phyloP scores from a whole-genome alignment of 495 filamentous ascomycete genomes.

The Xylaria sp. region DNA sequence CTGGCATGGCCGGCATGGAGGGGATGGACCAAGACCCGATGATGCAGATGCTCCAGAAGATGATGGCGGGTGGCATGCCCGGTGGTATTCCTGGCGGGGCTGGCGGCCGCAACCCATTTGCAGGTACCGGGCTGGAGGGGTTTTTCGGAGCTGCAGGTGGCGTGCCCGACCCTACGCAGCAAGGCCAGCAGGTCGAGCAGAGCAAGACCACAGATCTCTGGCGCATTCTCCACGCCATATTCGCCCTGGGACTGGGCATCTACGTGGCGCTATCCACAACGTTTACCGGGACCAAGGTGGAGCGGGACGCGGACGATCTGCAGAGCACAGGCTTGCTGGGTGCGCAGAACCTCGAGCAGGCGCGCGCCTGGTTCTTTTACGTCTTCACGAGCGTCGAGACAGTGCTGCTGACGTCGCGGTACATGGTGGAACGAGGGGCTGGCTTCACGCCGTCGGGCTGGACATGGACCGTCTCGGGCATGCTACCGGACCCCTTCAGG shows the following conservation, averaged over 20 bases:
- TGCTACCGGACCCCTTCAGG: slow-evolving; percentile 64
- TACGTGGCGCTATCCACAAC: slow-evolving; percentile 72
- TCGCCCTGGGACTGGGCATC: slow-evolving; percentile 72
- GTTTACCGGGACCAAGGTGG: slow-evolving; percentile 64
- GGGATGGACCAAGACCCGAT: slow-evolving; percentile 43
- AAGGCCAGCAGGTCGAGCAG: slow-evolving; percentile 36
- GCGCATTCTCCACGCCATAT: slow-evolving; percentile 77
- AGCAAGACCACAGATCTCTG: slow-evolving; percentile 65
- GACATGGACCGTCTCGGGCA: slow-evolving; percentile 64
- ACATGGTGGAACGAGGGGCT: slow-evolving; percentile 58
- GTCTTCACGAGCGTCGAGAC: slow-evolving; percentile 81
- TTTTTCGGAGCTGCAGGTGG: slow-evolving; percentile 37
- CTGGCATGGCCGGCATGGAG: slow-evolving; percentile 33
- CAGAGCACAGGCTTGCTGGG: slow-evolving; percentile 24
- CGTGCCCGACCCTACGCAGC: slow-evolving; percentile 53
- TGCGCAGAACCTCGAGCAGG: slow-evolving; percentile 32
- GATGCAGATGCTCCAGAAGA: slow-evolving; percentile 49
- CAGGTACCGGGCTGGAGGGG: slow-evolving; percentile 38
- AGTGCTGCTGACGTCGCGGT: slow-evolving; percentile 70
- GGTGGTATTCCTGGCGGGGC: slow-evolving; percentile 40
- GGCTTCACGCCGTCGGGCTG: slow-evolving; percentile 52
- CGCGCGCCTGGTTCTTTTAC: slow-evolving; percentile 65
- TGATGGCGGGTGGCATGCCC: slow-evolving; percentile 52
- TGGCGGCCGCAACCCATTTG: slow-evolving; percentile 45
- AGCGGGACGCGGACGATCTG: slow-evolving; percentile 45